Evolutionary conservation across 352 stramenopile species (phyloP).

Genomic region (Globisporangium megalacanthum): DNA sequence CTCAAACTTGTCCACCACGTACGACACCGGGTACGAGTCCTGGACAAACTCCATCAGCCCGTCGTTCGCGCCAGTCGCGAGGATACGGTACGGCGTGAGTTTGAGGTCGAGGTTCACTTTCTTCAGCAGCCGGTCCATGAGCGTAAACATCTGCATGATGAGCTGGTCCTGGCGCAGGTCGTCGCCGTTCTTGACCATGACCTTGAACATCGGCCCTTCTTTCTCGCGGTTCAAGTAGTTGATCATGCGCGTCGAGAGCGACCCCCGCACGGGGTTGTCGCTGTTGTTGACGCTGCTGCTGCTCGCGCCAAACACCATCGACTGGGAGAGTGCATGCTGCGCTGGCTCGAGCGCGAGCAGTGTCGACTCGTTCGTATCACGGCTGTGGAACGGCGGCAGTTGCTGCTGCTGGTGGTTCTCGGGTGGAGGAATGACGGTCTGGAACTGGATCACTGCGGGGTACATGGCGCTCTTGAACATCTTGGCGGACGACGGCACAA

Average conservation of each 20-base stretch:
- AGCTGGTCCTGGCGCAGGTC: conserved; percentile 99
- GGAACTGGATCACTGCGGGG: conserved; percentile 96
- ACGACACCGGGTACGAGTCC: conserved; percentile 93
- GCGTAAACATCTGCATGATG: conserved; percentile 99
- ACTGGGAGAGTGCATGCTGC: conserved; percentile 26
- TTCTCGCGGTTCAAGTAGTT: conserved; percentile 74
- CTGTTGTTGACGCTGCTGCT: conserved; percentile 34
- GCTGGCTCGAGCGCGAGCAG: conserved; percentile 10
- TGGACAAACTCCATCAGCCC: conserved; percentile 98
- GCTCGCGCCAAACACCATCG: conserved; percentile 38
- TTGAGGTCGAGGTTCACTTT: conserved; percentile 98
- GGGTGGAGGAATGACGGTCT: conserved; percentile 55
- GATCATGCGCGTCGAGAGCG: conserved; percentile 68
- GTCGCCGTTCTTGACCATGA: conserved; percentile 99
- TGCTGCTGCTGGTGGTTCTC: conserved; percentile 26
- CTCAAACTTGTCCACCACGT: conserved; percentile 93
- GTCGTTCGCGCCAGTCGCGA: conserved; percentile 84
- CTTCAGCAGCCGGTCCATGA: conserved; percentile 99
- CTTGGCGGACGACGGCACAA: conserved; percentile 89
- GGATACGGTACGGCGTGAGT: conserved; percentile 94
- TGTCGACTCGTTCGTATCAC: conserved; percentile 1
- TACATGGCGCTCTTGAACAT: conserved; percentile 99
- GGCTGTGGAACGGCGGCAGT: conserved; percentile 9
- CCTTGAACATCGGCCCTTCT: conserved; percentile 90
- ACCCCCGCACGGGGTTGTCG: conserved; percentile 55